Evolutionary conservation across 2,329 filamentous ascomycete species (phyloP), one percentile per base, ranked within the genome.

Genomic region (Claviceps monticola): DNA sequence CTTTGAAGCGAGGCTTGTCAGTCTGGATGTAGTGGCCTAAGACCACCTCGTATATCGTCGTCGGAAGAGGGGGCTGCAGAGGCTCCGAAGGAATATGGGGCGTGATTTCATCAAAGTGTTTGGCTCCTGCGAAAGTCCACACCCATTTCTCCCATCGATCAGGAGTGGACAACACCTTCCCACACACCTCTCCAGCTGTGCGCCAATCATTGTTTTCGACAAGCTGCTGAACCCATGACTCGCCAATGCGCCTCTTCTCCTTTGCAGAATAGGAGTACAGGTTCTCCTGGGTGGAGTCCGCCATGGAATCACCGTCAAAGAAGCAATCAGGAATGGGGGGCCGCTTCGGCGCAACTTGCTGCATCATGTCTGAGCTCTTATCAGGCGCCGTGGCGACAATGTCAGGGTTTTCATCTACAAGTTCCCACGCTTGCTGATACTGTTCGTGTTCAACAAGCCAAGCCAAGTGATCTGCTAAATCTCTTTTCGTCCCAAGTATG

Each of bases 111-210:
- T 96, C 88, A 59, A 95, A 88, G 61, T 83, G 88, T 56, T 87
- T 79, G 2, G 86, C 85, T 42, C 88, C 84, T 7, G 89, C 88
- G 68, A 98, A 98, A 0, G 80, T 84, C 80, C 86, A 94, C 5
- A 94, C 85, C 89, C 91, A 97, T 60, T 94, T 88, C 68, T 97
- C 90, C 93, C 93, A 98, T 58, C 84, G 75, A 47, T 84, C 75
- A 1, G 88, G 81, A 1, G 84, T 88, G 44, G 82, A 82, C 1
- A 98, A 73, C 0, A 96, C 90, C 61, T 84, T 88, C 14, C 84
- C 86, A 53, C 89, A 91, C 4, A 94, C 75, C 60, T 84, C 75
- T 1, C 88, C 91, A 5, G 93, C 93, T 53, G 78, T 73, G 8
- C 65, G 64, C 93, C 93, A 98, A 55, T 91, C 75, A 8, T 80